A percentile compares a stretch with the other conserved stretches of the same genome.
phyloP scores from a whole-genome alignment of 441 rosid species.

The Populus hybrid region DNA sequence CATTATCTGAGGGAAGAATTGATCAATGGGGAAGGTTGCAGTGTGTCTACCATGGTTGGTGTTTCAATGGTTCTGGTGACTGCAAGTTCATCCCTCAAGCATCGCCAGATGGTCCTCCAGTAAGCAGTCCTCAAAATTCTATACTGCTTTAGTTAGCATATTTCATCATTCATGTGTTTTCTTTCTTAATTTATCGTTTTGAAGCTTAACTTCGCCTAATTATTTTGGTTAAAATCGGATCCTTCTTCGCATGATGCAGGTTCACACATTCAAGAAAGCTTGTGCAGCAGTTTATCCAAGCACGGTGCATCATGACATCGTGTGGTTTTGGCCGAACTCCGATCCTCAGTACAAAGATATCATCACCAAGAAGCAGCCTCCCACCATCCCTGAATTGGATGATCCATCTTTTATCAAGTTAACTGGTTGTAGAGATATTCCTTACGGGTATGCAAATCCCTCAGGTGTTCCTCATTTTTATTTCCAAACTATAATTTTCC shows the following conservation, averaged over 20 bases:
- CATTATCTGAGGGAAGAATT: too few relatives aligned
- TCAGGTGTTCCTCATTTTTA: too few relatives aligned
- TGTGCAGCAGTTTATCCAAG: constrained; percentile 31
- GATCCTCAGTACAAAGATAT: constrained; percentile 71
- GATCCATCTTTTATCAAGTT: constrained; percentile 66
- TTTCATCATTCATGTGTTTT: too few relatives aligned
- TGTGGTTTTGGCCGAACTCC: constrained; percentile 90
- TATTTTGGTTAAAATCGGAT: too few relatives aligned
- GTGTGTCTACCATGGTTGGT: constrained; percentile 92
- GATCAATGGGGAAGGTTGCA: too few relatives aligned
- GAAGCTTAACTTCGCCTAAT: too few relatives aligned
- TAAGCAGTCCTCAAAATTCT: constrained; percentile 17
- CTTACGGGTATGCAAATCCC: constrained; percentile 55
- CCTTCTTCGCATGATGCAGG: constrained; percentile 39
- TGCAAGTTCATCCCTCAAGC: constrained; percentile 90
- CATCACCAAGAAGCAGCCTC: constrained; percentile 57
- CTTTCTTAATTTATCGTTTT: too few relatives aligned
- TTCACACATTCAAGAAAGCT: constrained; percentile 70
- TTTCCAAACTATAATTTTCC: too few relatives aligned
- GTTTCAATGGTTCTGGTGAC: constrained; percentile 71
- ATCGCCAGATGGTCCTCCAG: constrained; percentile 73
- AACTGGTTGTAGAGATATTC: constrained; percentile 64
- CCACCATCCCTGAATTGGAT: constrained; percentile 62
- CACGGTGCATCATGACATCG: constrained; percentile 59
- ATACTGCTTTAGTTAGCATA: too few relatives aligned